These are phyloP conservation scores for Chlorella variabilis DNA, from an alignment of 163 green algal species.

Conservation along the genomic window DNA sequence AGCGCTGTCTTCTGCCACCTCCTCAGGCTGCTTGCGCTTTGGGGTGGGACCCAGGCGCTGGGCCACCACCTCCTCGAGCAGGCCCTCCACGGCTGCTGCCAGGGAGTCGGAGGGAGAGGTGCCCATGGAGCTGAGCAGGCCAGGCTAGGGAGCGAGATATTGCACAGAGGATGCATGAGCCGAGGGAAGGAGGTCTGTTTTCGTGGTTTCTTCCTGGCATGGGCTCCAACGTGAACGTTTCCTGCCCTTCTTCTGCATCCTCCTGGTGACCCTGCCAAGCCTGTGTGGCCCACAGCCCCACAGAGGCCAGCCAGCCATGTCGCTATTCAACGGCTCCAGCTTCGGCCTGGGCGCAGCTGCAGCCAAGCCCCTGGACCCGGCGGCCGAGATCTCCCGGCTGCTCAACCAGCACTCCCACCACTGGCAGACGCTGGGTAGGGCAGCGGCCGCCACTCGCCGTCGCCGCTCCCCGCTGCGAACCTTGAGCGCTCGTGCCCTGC, in stretches of 20 bases:
- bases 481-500: neutral
- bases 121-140: neutral
- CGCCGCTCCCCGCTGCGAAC: neutral
- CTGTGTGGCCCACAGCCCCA: too few relatives aligned
- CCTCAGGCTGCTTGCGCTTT: constrained; percentile 14
- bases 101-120: neutral
- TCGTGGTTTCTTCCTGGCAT: too few relatives aligned
- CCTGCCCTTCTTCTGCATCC: too few relatives aligned
- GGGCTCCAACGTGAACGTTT: too few relatives aligned
- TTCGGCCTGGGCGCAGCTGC: neutral
- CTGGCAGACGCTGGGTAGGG: constrained; percentile 14
- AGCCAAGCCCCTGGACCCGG: constrained; percentile 5
- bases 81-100: neutral
- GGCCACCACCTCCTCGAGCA: constrained; percentile 1
- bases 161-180: too few relatives aligned
- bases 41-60: neutral
- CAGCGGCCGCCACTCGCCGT: neutral
- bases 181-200: too few relatives aligned
- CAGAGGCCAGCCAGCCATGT: neutral
- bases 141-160: too few relatives aligned
- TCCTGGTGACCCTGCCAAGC: too few relatives aligned
- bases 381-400: constrained; percentile 9
- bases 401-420: constrained; percentile 32
- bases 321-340: constrained; percentile 3
- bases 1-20: too few relatives aligned